Conservation (phyloP, 805 yeast species). For the Ogataea allantospora region DNA sequence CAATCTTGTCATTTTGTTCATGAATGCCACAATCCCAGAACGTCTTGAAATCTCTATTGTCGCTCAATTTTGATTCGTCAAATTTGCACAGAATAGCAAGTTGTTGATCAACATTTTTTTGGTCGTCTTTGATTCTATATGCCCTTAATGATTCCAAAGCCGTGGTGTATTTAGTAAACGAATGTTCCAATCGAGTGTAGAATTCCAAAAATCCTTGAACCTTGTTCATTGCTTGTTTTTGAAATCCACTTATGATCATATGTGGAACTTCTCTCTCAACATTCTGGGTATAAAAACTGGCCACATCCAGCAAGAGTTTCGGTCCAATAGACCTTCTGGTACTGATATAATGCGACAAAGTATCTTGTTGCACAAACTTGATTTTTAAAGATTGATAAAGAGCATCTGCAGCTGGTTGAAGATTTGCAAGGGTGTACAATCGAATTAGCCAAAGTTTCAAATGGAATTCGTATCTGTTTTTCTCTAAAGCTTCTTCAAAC, state of each 20-base stretch:
- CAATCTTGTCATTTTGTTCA: constrained; percentile 26
- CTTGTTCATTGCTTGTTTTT: constrained; percentile 61
- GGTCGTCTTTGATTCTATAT: constrained; percentile 32
- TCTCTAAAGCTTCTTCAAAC: constrained; percentile 52
- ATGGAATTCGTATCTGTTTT: constrained; percentile 73
- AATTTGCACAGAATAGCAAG: constrained; percentile 17
- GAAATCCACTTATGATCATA: constrained; percentile 52
- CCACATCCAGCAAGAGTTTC: constrained; percentile 36
- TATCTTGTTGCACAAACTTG: constrained; percentile 75
- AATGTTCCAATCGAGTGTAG: constrained; percentile 47
- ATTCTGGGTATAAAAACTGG: constrained; percentile 49
- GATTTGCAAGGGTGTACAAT: constrained; percentile 58
- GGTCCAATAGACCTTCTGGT: constrained; percentile 42
- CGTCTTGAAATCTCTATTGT: constrained; percentile 60
- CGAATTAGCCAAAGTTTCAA: constrained; percentile 69
- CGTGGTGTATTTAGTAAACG: constrained; percentile 44
- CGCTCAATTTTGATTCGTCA: constrained; percentile 36
- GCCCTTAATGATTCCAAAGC: constrained; percentile 35
- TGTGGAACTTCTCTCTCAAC: constrained; percentile 50
- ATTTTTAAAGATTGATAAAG: constrained; percentile 58
- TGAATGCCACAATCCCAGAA: constrained; percentile 51
- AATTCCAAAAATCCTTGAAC: constrained; percentile 65
- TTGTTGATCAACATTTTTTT: constrained; percentile 14
- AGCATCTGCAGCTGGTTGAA: constrained; percentile 45
- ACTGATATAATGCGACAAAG: constrained; percentile 53